Evolutionary conservation across 441 rosid genomes (phyloP).

Genomic region (Populus hybrid): DNA sequence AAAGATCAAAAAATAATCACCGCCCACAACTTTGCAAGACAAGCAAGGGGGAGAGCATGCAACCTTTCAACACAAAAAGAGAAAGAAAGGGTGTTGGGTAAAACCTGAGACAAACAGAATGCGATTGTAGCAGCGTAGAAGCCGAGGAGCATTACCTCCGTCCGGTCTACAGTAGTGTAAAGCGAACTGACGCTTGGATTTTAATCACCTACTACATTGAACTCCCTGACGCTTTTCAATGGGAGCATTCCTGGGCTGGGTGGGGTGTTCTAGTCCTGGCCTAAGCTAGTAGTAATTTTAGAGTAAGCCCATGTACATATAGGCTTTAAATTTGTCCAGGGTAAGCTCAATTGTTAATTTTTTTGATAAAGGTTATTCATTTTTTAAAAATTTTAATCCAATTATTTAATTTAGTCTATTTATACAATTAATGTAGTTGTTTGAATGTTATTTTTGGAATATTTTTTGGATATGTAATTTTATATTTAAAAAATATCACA

Average conservation of each 20-base stretch:
- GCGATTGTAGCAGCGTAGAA: conserved; percentile 19
- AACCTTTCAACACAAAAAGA: background rate
- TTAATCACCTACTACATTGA: background rate
- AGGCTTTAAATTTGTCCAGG: background rate
- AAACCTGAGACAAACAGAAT: conserved; percentile 10
- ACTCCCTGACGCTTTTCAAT: background rate
- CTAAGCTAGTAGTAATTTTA: background rate
- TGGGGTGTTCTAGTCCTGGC: background rate
- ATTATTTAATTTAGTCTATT: no score
- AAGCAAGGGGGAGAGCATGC: background rate
- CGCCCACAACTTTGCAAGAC: background rate
- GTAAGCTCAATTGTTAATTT: background rate
- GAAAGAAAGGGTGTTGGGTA: background rate
- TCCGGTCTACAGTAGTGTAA: background rate
- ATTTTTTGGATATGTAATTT: no score
- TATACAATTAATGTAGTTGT: no score
- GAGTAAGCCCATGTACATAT: background rate
- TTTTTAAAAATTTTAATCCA: no score
- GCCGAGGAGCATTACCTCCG: conserved; percentile 10
- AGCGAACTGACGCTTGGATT: conserved; percentile 3
- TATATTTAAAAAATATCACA: no score
- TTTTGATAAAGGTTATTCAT: no score
- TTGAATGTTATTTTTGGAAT: no score
- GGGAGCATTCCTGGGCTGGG: background rate
- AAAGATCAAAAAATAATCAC: background rate